A percentile compares a stretch with the other conserved stretches of the same genome.
phyloP scores from a whole-genome alignment of 306 rosid species.

The Citrullus colocynthis region DNA sequence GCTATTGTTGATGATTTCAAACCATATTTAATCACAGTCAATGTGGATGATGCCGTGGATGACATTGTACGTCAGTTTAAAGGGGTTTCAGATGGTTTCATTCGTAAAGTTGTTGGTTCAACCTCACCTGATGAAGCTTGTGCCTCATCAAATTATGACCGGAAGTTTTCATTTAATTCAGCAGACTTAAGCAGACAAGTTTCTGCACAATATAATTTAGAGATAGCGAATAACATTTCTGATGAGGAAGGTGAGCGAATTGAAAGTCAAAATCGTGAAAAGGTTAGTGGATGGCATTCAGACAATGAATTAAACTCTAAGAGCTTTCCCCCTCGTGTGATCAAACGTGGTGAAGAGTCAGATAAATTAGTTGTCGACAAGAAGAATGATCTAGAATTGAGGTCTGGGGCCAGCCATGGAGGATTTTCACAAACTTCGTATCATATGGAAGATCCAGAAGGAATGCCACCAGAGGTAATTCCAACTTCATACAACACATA shows the following conservation, averaged over 20 bases:
- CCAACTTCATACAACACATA: conserved; percentile 13
- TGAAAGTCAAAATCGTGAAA: conserved; percentile 22
- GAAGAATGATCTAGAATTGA: conserved; percentile 28
- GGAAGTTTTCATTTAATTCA: conserved; percentile 34
- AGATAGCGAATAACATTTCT: conserved; percentile 42
- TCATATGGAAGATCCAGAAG: conserved; percentile 50
- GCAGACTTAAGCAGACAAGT: conserved; percentile 37
- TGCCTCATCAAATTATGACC: conserved; percentile 21
- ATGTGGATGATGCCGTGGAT: conserved; percentile 92
- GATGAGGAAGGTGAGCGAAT: conserved; percentile 49
- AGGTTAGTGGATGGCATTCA: conserved; percentile 47
- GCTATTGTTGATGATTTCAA: background rate
- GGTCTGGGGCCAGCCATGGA: conserved; percentile 31
- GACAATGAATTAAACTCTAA: conserved; percentile 60
- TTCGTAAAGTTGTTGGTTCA: conserved; percentile 57
- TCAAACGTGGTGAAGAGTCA: conserved; percentile 27
- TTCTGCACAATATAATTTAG: conserved; percentile 32
- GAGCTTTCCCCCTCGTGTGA: conserved; percentile 27
- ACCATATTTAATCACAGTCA: conserved; percentile 37
- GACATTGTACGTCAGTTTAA: conserved; percentile 88
- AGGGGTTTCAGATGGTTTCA: conserved; percentile 88
- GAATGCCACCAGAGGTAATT: conserved; percentile 92
- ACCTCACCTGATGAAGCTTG: conserved; percentile 31
- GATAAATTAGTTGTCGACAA: conserved; percentile 27
- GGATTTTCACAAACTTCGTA: conserved; percentile 19